Conservation (phyloP, 2,329 filamentous ascomycete species). For the Domatiomyces catenatus region DNA sequence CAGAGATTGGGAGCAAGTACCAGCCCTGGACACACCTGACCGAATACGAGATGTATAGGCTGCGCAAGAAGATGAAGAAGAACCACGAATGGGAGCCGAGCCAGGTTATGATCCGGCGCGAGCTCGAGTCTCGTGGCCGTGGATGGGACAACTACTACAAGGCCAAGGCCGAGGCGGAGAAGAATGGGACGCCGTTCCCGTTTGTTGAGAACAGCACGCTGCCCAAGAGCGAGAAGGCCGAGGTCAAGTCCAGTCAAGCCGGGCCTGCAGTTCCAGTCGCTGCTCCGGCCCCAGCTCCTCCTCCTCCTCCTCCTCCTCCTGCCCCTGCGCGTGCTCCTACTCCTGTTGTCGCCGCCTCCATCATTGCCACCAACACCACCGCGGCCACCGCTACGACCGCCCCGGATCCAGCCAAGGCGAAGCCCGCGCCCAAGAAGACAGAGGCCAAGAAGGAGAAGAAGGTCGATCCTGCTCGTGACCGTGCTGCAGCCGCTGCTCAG, state of each 20-base stretch:
- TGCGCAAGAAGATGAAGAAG: constrained; percentile 56
- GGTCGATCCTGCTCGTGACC: constrained; percentile 28
- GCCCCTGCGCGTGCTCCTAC: not conserved
- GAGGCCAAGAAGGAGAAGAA: constrained; percentile 48
- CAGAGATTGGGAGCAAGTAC: constrained; percentile 43
- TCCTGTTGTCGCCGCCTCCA: not conserved
- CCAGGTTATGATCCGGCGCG: constrained; percentile 50
- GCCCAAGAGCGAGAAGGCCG: not conserved
- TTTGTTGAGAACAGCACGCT: constrained; percentile 30
- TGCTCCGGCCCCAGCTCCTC: constrained; percentile 4
- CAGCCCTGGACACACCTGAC: constrained; percentile 50
- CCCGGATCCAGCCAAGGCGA: constrained; percentile 5
- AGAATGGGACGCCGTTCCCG: constrained; percentile 38
- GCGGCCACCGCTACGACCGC: constrained; percentile 3
- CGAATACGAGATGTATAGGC: constrained; percentile 51
- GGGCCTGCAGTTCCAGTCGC: not conserved
- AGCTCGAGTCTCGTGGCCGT: constrained; percentile 44
- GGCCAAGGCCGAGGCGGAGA: constrained; percentile 37
- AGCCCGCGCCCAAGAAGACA: constrained; percentile 32
- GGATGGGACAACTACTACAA: constrained; percentile 35
- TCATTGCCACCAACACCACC: not conserved
- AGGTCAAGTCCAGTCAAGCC: not conserved
- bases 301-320: constrained; percentile 1
- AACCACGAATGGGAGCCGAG: constrained; percentile 55
- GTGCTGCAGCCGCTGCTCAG: constrained; percentile 29